A percentile compares a stretch with the other conserved stretches of the same genome.
Evolutionary conservation across 768 basidiomycete genomes (phyloP).

Genomic region (Xanthoconium stramineum): DNA sequence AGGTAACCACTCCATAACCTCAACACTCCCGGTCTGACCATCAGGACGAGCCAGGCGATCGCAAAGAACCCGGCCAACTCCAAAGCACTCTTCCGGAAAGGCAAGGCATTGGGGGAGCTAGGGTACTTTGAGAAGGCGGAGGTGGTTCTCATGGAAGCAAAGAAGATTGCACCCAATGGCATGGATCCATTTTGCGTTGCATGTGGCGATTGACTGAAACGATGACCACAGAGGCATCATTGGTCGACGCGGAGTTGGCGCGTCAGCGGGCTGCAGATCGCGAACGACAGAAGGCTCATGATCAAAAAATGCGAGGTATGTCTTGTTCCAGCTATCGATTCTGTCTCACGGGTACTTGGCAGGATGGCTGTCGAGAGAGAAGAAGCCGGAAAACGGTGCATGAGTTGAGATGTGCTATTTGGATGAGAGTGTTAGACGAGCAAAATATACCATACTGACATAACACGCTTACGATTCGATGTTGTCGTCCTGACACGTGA

Average conservation of each 20-base stretch:
- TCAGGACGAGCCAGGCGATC: slow-evolving; percentile 49
- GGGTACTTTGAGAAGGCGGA: slow-evolving; percentile 76
- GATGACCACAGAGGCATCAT: slow-evolving; percentile 44
- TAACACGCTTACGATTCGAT: not conserved
- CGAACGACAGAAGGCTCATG: slow-evolving; percentile 60
- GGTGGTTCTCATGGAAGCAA: slow-evolving; percentile 60
- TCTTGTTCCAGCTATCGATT: not conserved
- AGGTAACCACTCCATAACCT: slow-evolving; percentile 38
- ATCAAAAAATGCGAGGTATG: slow-evolving; percentile 72
- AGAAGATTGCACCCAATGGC: slow-evolving; percentile 64
- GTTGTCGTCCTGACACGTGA: slow-evolving; percentile 5
- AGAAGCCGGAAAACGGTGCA: slow-evolving; percentile 15
- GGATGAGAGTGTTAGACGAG: not conserved
- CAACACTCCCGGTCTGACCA: not conserved
- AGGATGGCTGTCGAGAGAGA: slow-evolving; percentile 36
- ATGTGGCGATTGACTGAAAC: not conserved
- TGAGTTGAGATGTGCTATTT: not conserved
- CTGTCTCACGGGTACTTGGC: slow-evolving; percentile 3
- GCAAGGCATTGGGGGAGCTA: slow-evolving; percentile 70
- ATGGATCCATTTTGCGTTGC: not conserved
- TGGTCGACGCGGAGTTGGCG: slow-evolving; percentile 62
- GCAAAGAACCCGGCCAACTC: slow-evolving; percentile 71
- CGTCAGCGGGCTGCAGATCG: slow-evolving; percentile 61
- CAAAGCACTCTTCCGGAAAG: slow-evolving; percentile 81
- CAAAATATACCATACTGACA: slow-evolving; percentile 23